Evolutionary conservation across 371 early-diverging fungal genomes (phyloP), one percentile per base, ranked within the genome.

Genomic region (Basidiobolus meristosporus): DNA sequence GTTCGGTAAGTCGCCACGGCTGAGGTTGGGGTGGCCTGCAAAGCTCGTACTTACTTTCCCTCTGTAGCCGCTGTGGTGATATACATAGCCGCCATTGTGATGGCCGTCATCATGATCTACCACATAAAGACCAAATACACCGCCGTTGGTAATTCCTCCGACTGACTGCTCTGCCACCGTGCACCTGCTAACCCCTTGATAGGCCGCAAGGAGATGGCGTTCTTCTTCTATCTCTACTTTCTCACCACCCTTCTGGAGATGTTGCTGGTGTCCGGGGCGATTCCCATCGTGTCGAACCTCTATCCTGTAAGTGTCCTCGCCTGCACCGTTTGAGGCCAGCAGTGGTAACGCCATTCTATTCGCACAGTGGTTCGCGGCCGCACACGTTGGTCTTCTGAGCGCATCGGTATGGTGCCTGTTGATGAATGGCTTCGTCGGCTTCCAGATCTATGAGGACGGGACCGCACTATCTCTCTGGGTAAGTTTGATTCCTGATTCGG

Each of bases 371-470:
- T 78, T 92, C 47, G 76, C 77, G 3, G 89, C 91, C 5, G 72
- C 65, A 1, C 86, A 91, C 50, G 53, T 84, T 38, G 85, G 82
- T 40, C 55, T 87, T 26, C 66, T 80, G 36, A 73, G 80, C 39
- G 75, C 88, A 10, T 75, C 84, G 22, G 78, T 85, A 50, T 91
- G 90, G 87, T 79, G 82, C 50, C 55, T 95, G 49, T 66, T 95
- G 43, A 55, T 88, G 38, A 95, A 93, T 58, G 96, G 92, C 7
- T 86, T 91, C 54, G 86, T 95, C 33, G 88, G 88, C 2, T 92
- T 88, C 62, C 92, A 92, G 62, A 92, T 89, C 69, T 74, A 82
- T 17, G 93, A 95, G 62, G 96, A 95, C 57, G 96, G 96, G 40
- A 93, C 92, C 20, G 68, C 77, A 3, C 48, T 72, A 15, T 90